Evolutionary conservation across 768 basidiomycete species (phyloP), one percentile per base, ranked within the genome.

Genomic region (Dioszegia aurantiaca): DNA sequence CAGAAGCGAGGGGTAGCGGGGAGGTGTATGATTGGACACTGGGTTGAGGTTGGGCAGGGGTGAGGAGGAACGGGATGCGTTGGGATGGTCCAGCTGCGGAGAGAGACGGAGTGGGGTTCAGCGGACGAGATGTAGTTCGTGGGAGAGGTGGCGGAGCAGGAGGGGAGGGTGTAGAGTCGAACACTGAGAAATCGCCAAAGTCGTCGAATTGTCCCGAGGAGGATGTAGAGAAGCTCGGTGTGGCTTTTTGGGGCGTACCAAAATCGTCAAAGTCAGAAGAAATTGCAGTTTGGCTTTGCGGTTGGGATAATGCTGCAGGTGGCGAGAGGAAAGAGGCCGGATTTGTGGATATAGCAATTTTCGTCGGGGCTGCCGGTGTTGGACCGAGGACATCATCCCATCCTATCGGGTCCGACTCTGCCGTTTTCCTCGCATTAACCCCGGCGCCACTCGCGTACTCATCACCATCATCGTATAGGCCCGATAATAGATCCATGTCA

Each of bases 251-350:
- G 0, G 77, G 68, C 28, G 73, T 68, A 10, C 65, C 62, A 49
- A 76, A 77, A 48, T 76, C 74, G 31, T 66, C 76, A 62, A 77
- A 77, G 57, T 77, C 74, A 31, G 61, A 70, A 40, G 71, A 69
- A 6, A 33, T 6, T 33, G 33, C 33, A 6, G 33, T 33, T 33
- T 14, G 33, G 14, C 14, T 33, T 6, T 33, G 33, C 8, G 33
- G 33, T 33, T 33, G 33, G 33, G 54, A 44, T 4, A 43, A 27
- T 36, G 33, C 27, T 24, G 36, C 14, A 19, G 48, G 57, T 54
- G 24, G 9, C 58, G 36, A 28, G 55, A 49, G 4, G 19, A n/a
- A 33, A 36, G 16, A n/a, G n/a, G n/a, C n/a, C 4, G 48, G 47
- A 8, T 47, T 17, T 26, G 58, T 4, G 3, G 43, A 21, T 10